Base-by-base conservation (phyloP, 495 filamentous ascomycete species). In the Patellaria atrata region DNA sequence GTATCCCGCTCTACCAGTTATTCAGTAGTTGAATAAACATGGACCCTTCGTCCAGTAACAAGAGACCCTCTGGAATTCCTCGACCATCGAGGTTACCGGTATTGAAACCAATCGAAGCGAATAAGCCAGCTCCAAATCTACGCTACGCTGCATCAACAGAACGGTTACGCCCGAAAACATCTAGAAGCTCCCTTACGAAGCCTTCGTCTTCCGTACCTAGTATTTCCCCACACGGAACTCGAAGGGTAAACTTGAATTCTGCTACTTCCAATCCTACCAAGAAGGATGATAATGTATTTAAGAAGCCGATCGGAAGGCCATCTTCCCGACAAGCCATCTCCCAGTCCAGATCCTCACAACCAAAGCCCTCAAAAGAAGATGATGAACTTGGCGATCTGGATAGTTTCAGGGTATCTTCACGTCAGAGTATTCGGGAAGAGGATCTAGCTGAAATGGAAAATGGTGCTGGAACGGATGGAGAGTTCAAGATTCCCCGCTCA, bases 81-180 rank as follows among this genome's bases (percentile, higher is more conserved):
- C 47, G 54, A 17, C 42, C 43, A 1, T 57, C 50, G 5, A 34
- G 52, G 3, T 40, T 59, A 10, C 56, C 56, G 3, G 46, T 56
- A 18, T 48, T 46, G 13, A 44, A 33, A 16, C 35, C 36, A 8
- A 40, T 38, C 5, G 24, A n/a, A n/a, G n/a, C n/a, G n/a, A n/a
- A n/a, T n/a, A n/a, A n/a, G n/a, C n/a, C n/a, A n/a, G n/a, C n/a
- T n/a, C 23, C 8, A 22, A 33, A 35, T 41, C 40, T 45, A 9
- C 34, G 37, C 2, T 26, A 40, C 2, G 12, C 38, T 3, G 2
- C 34, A n/a, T 43, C 41, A 1, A 37, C 16, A n/a, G 45, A 42
- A 17, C 46, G 43, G 22, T 22, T 48, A 30, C 41, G 30, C 22
- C 44, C 35, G 41, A 44, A 38, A 32, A 32, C 45, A 9, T 48